Conservation (phyloP, 2,329 filamentous ascomycete genomes). For the Colletotrichum lentis region DNA sequence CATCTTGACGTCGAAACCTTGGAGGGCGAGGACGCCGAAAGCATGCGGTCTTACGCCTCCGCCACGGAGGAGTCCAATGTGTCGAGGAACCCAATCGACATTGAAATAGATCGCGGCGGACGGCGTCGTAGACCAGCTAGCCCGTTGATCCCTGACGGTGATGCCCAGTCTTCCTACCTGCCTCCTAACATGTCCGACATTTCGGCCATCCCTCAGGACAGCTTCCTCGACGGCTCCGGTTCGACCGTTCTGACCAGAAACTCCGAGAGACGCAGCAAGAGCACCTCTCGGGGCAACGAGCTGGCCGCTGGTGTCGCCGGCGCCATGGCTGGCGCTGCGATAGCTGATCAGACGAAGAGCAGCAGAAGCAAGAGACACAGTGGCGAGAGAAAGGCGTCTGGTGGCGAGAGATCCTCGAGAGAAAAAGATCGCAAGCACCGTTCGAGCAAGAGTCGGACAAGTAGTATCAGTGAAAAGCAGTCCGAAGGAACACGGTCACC, state of each 20-base stretch:
- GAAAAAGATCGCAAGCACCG: constrained; percentile 61
- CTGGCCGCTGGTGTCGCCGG: constrained; percentile 51
- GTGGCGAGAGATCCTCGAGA: constrained; percentile 51
- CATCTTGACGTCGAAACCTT: constrained; percentile 54
- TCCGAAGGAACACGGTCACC: constrained; percentile 57
- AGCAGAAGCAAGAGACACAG: constrained; percentile 56
- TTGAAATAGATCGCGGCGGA: constrained; percentile 75
- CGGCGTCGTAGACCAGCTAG: constrained; percentile 71
- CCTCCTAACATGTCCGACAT: constrained; percentile 81
- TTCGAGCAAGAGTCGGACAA: constrained; percentile 59
- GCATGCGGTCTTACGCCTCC: constrained; percentile 78
- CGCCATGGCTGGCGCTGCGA: constrained; percentile 50
- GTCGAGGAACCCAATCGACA: constrained; percentile 80
- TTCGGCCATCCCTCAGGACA: constrained; percentile 74
- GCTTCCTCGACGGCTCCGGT: constrained; percentile 66
- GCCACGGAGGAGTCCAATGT: constrained; percentile 82
- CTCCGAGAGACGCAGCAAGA: constrained; percentile 52
- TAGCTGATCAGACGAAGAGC: constrained; percentile 53
- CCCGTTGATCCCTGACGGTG: constrained; percentile 68
- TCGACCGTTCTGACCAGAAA: constrained; percentile 49
- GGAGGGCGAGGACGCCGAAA: constrained; percentile 69
- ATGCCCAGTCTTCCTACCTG: constrained; percentile 67
- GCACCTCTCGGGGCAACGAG: constrained; percentile 52
- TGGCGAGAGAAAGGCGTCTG: constrained; percentile 52
- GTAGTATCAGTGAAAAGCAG: constrained; percentile 58